Conservation (phyloP, 345 rosid species). For the Xanthoceras sorbifolium region DNA sequence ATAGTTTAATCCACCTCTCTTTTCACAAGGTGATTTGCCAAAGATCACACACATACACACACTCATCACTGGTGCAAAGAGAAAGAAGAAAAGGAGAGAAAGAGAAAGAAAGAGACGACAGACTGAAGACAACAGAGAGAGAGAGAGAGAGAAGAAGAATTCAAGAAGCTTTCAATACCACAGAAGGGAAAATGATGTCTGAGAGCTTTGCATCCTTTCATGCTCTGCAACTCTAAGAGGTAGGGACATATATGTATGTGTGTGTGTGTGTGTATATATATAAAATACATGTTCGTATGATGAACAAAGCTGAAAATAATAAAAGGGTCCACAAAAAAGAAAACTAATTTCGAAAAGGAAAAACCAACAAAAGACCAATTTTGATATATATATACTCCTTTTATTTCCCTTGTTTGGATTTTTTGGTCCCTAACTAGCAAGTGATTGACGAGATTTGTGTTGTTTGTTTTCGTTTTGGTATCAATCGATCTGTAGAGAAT, state of each 20-base stretch:
- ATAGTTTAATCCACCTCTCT: constrained; percentile 12
- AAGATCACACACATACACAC: neutral
- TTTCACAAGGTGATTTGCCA: constrained; percentile 23
- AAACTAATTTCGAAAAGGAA: constrained; percentile 4
- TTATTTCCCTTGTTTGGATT: too few relatives aligned
- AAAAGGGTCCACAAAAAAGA: constrained; percentile 7
- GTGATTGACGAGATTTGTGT: constrained; percentile 8
- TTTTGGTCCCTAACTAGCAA: too few relatives aligned
- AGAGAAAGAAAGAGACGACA: constrained; percentile 35
- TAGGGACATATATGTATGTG: constrained; percentile 4
- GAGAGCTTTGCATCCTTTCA: constrained; percentile 49
- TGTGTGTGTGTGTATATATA: neutral
- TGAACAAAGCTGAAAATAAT: constrained; percentile 30
- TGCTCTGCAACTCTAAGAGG: constrained; percentile 57
- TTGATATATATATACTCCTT: too few relatives aligned
- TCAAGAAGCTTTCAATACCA: constrained; percentile 48
- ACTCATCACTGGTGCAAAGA: constrained; percentile 31
- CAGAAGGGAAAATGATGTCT: constrained; percentile 62
- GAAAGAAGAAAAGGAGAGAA: constrained; percentile 30
- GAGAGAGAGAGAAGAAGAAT: constrained; percentile 21
- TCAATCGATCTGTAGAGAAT: constrained; percentile 32
- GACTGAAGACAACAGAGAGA: constrained; percentile 15
- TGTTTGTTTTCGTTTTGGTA: constrained; percentile 23
- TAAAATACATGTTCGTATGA: neutral
- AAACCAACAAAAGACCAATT: constrained; percentile 15